A percentile compares a stretch with the other conserved stretches of the same genome.
Conservation (phyloP, 2,329 filamentous ascomycete species). For the Phaeosphaeriaceae sp. region DNA sequence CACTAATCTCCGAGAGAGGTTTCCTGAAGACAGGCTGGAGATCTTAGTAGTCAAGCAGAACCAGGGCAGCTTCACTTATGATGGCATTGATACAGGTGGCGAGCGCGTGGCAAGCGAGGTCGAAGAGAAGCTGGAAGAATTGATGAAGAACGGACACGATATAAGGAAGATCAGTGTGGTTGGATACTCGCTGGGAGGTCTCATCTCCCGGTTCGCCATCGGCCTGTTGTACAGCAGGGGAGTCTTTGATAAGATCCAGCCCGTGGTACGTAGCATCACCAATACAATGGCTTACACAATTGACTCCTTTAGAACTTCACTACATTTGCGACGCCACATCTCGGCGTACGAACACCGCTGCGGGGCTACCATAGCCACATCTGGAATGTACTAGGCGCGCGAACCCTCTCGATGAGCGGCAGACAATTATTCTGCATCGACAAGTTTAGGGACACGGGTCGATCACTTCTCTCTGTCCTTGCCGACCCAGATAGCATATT, state of each 20-base stretch:
- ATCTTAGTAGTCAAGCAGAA: constrained; percentile 76
- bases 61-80: constrained; percentile 71
- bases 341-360: constrained; percentile 61
- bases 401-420: constrained; percentile 81
- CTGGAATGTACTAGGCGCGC: constrained; percentile 81
- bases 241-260: constrained; percentile 77
- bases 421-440: constrained; percentile 88
- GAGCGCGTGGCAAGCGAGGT: constrained; percentile 70
- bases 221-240: constrained; percentile 83
- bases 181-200: constrained; percentile 87
- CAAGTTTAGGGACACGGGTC: constrained; percentile 80
- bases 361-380: constrained; percentile 52
- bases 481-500: constrained; percentile 87
- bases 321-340: constrained; percentile 81
- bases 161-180: constrained; percentile 85
- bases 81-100: constrained; percentile 72
- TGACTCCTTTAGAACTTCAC: constrained; percentile 75
- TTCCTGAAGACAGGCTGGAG: constrained; percentile 69
- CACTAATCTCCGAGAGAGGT: constrained; percentile 66
- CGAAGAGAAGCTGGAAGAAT: constrained; percentile 61
- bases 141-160: constrained; percentile 67
- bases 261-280: constrained; percentile 66
- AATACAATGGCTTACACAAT: constrained; percentile 26
- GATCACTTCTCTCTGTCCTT: constrained; percentile 78
- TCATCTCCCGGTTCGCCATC: constrained; percentile 85